These are phyloP conservation scores for Funneliformis caledonium DNA, from an alignment of 371 early-diverging fungal species.

Conservation along the genomic window DNA sequence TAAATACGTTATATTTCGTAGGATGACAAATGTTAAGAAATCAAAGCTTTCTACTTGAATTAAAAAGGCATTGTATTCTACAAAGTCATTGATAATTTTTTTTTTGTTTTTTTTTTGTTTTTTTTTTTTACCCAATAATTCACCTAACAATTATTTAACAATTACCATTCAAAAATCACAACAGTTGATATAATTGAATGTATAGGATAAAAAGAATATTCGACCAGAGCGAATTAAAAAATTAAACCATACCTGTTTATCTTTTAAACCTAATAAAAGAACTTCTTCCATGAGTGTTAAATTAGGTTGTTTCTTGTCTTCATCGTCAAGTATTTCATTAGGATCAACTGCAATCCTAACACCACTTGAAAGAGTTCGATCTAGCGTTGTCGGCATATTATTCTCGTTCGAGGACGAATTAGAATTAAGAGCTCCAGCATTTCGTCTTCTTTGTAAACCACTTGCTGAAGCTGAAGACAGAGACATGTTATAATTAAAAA, in stretches of 20 bases:
- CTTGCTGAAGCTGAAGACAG: constrained; percentile 35
- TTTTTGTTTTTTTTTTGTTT: no score
- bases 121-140: no score
- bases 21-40: no score
- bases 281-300: constrained; percentile 95
- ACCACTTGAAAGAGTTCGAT: constrained; percentile 27
- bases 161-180: no score
- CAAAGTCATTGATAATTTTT: no score
- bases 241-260: constrained; percentile 73
- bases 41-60: no score
- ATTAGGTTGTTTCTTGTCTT: constrained; percentile 52
- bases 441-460: constrained; percentile 37
- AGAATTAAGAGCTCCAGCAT: constrained; percentile 25
- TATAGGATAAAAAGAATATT: neutral
- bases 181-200: no score
- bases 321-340: constrained; percentile 28
- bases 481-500: no score
- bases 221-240: neutral
- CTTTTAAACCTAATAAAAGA: constrained; percentile 91
- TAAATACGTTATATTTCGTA: no score
- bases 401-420: constrained; percentile 30
- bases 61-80: no score
- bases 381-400: constrained; percentile 6
- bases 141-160: no score
- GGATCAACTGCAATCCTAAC: constrained; percentile 38